Conservation (phyloP, 192 early-diverging fungal genomes). For the Chytriomyces sp. region DNA sequence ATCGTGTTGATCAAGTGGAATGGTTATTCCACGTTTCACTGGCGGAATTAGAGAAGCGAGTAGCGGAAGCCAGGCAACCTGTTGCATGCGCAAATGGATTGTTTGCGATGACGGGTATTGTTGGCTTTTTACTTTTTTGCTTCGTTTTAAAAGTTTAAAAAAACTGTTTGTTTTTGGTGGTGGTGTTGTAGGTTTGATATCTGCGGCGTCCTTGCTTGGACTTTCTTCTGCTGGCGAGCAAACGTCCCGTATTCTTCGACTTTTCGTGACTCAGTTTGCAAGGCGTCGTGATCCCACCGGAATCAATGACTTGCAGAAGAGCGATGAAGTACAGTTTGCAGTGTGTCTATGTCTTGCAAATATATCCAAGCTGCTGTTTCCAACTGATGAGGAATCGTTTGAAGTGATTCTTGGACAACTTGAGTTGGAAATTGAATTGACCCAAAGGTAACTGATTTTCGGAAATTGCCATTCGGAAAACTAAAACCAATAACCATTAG, state of each 20-base stretch:
- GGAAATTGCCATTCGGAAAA: background rate
- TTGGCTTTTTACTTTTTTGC: background rate
- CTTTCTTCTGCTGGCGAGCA: constrained; percentile 10
- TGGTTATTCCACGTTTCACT: constrained; percentile 4
- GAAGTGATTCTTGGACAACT: background rate
- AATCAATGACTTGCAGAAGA: constrained; percentile 13
- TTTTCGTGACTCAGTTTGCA: background rate
- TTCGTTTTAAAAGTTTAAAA: background rate
- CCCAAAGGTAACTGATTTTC: background rate
- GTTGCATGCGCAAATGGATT: constrained; percentile 6
- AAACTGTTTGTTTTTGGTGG: background rate
- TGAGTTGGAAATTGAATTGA: background rate
- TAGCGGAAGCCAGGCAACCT: constrained; percentile 13
- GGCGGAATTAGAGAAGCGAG: constrained; percentile 19
- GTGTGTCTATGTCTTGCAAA: constrained; percentile 7
- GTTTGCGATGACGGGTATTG: background rate
- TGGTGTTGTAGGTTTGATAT: constrained; percentile 11
- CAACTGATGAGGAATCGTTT: constrained; percentile 26
- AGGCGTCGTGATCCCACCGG: background rate
- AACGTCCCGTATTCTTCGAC: background rate
- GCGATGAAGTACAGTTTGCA: constrained; percentile 30
- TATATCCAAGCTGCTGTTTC: constrained; percentile 8
- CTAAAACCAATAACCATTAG: background rate
- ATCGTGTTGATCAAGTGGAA: background rate
- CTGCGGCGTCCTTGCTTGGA: constrained; percentile 3